Evolutionary conservation across 176 grass and related monocot genomes (phyloP).

Genomic region (Paspalum notatum): DNA sequence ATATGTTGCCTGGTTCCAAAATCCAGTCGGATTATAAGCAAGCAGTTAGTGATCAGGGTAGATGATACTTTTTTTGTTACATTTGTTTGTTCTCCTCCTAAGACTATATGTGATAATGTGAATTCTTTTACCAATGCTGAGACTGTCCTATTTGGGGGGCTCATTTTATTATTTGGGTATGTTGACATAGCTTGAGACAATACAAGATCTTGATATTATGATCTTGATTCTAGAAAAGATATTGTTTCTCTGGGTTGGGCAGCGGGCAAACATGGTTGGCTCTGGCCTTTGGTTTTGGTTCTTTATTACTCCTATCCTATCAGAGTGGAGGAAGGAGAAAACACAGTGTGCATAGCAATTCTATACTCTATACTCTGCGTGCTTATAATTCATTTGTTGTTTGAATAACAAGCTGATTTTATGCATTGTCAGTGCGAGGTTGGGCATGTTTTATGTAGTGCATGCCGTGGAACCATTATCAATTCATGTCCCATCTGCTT

Average conservation of each 20-base stretch:
- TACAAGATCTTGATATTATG: not conserved
- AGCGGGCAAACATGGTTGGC: not conserved
- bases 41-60: not conserved
- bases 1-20: not conserved
- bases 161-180: not conserved
- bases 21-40: not conserved
- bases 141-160: not conserved
- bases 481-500: slow-evolving; percentile 1
- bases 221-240: not conserved
- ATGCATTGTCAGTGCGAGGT: not conserved
- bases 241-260: not conserved
- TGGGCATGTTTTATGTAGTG: slow-evolving; percentile 20
- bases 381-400: not conserved
- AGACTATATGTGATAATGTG: too few species aligned
- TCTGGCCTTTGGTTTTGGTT: not conserved
- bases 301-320: too few species aligned
- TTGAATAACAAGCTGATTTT: not conserved
- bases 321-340: not conserved
- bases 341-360: not conserved
- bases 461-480: not conserved
- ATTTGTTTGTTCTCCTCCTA: not conserved
- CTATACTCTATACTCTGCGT: not conserved
- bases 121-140: not conserved
- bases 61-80: not conserved
- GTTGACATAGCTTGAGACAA: not conserved